These are phyloP conservation scores for Diaporthe amygdali DNA, from an alignment of 2,329 filamentous ascomycete genomes.

Conservation along the genomic window DNA sequence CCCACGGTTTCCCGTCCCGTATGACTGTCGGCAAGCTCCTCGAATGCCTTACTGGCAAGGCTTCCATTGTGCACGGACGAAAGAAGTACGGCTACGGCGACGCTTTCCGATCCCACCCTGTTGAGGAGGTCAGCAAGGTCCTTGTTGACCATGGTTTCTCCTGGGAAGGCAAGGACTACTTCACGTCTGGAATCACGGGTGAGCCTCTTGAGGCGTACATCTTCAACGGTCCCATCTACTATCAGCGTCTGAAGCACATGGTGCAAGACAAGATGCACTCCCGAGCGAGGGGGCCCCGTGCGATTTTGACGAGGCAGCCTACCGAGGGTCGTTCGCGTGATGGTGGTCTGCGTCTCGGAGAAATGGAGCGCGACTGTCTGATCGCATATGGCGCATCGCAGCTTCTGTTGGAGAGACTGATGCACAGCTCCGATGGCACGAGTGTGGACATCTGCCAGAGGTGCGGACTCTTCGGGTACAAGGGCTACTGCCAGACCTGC, in stretches of 20 bases:
- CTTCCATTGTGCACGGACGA: slow-evolving; percentile 82
- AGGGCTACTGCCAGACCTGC: slow-evolving; percentile 93
- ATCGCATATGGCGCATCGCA: slow-evolving; percentile 97
- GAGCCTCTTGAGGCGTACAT: slow-evolving; percentile 94
- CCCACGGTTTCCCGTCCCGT: slow-evolving; percentile 98
- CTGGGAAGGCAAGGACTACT: slow-evolving; percentile 96
- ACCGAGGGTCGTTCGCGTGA: slow-evolving; percentile 94
- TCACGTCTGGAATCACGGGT: slow-evolving; percentile 93
- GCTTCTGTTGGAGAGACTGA: slow-evolving; percentile 87
- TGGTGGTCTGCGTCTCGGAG: slow-evolving; percentile 89
- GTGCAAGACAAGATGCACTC: slow-evolving; percentile 99
- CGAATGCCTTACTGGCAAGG: slow-evolving; percentile 93
- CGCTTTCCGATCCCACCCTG: slow-evolving; percentile 80
- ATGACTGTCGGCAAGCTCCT: slow-evolving; percentile 99
- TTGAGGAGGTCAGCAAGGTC: slow-evolving; percentile 87
- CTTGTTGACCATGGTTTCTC: slow-evolving; percentile 89
- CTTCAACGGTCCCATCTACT: slow-evolving; percentile 98
- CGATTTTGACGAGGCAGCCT: slow-evolving; percentile 91
- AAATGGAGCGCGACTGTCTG: slow-evolving; percentile 98
- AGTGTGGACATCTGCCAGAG: slow-evolving; percentile 92
- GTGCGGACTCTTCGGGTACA: slow-evolving; percentile 94
- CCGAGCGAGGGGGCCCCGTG: slow-evolving; percentile 85
- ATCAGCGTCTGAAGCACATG: slow-evolving; percentile 99
- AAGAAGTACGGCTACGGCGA: slow-evolving; percentile 85
- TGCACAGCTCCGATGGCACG: slow-evolving; percentile 92